Conservation (phyloP, 1,284 basidiomycete species). For the Athelia sp. region DNA sequence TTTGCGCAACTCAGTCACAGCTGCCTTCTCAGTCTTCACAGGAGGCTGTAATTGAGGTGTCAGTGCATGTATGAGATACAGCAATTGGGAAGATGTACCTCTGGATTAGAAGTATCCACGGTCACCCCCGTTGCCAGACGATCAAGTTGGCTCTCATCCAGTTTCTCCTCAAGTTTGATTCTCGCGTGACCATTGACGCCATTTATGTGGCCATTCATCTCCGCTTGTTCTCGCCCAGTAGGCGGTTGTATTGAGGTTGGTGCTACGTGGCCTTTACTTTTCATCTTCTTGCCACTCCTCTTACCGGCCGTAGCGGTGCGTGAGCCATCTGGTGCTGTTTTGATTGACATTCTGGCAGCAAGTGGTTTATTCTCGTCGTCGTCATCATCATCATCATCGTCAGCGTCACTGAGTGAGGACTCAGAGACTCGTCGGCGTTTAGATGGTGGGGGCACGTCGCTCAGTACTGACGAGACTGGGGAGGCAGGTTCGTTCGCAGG, state of each 20-base stretch:
- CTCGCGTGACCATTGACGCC: constrained; percentile 44
- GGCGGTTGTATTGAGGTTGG: constrained; percentile 29
- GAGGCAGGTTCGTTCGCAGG: constrained; percentile 38
- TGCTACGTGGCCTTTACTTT: constrained; percentile 52
- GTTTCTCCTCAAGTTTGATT: constrained; percentile 71
- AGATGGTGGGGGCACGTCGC: constrained; percentile 41
- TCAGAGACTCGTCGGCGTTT: constrained; percentile 48
- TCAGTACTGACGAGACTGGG: constrained; percentile 51
- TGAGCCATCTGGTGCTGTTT: constrained; percentile 20
- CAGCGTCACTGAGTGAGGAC: constrained; percentile 39
- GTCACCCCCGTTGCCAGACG: constrained; percentile 78
- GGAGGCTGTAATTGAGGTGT: constrained; percentile 31
- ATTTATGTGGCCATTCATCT: constrained; percentile 42
- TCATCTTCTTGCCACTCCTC: constrained; percentile 57
- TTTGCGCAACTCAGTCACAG: constrained; percentile 77
- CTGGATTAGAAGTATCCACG: constrained; percentile 53
- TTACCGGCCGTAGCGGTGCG: constrained; percentile 25
- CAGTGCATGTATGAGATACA: neutral
- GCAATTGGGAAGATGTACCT: constrained; percentile 31
- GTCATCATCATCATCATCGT: constrained; percentile 33
- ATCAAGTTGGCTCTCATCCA: constrained; percentile 69
- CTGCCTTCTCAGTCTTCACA: constrained; percentile 67
- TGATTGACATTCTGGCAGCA: constrained; percentile 41
- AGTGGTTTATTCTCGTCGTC: constrained; percentile 61
- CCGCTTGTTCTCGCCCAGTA: constrained; percentile 34